These are phyloP conservation scores for Cladophialophora chaetospira DNA, from an alignment of 2,329 filamentous ascomycete species.

Conservation along the genomic window DNA sequence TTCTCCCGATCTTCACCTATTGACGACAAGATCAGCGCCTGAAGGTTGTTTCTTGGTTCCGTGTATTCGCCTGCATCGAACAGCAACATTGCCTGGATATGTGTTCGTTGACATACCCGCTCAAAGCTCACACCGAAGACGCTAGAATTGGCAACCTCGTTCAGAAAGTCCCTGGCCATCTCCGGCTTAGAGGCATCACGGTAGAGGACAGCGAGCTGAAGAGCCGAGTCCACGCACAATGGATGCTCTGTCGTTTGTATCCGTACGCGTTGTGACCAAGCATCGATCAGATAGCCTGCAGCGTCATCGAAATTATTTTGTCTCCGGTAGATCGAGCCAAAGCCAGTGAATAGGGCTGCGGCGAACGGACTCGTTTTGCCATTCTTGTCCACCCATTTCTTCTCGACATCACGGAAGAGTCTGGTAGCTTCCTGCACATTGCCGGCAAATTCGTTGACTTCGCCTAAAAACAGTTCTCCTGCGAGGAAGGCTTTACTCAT, in stretches of 20 bases:
- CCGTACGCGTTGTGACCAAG: not conserved
- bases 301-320: not conserved
- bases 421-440: conserved; percentile 1
- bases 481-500: not conserved
- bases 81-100: not conserved
- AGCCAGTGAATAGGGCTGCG: not conserved
- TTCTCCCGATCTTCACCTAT: not conserved
- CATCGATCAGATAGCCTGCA: not conserved
- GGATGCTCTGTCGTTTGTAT: not conserved
- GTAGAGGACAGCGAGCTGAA: not conserved
- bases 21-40: not conserved
- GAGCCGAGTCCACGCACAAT: not conserved
- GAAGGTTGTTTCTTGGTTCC: not conserved
- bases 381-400: not conserved
- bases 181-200: not conserved
- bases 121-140: not conserved
- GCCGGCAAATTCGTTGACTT: not conserved
- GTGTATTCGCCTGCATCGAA: not conserved
- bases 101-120: not conserved
- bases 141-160: not conserved
- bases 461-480: not conserved
- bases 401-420: not conserved
- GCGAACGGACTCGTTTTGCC: not conserved
- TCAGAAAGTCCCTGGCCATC: not conserved
- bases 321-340: not conserved